Evolutionary conservation across 495 filamentous ascomycete species (phyloP).

Genomic region (Tirmania nivea): DNA sequence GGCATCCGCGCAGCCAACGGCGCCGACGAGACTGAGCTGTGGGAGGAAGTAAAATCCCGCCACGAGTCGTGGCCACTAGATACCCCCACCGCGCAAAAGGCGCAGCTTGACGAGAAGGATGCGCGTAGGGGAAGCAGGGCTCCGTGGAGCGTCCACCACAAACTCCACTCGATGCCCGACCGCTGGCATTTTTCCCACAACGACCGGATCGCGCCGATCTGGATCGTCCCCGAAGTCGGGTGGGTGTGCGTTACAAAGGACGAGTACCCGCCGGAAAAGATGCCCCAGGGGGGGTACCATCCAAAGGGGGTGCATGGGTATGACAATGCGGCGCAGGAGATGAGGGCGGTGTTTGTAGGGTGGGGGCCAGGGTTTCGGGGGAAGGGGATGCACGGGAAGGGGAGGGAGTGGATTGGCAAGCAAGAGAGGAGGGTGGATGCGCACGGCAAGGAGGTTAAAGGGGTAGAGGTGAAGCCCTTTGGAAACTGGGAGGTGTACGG

Average conservation of each 20-base stretch:
- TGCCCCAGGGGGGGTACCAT: slow-evolving; percentile 43
- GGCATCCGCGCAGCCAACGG: slow-evolving; percentile 57
- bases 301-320: slow-evolving; percentile 74
- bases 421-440: not conserved
- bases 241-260: slow-evolving; percentile 68
- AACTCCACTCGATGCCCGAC: slow-evolving; percentile 61
- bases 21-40: slow-evolving; percentile 34
- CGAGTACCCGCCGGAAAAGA: slow-evolving; percentile 49
- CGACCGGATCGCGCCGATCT: slow-evolving; percentile 71
- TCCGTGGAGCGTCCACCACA: slow-evolving; percentile 64
- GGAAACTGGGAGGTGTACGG: slow-evolving; percentile 94
- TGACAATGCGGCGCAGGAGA: slow-evolving; percentile 70
- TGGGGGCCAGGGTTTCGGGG: slow-evolving; percentile 53
- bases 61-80: slow-evolving; percentile 10
- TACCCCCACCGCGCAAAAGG: not conserved
- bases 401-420: slow-evolving; percentile 2
- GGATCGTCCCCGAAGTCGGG: slow-evolving; percentile 75
- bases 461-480: slow-evolving; percentile 18
- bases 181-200: slow-evolving; percentile 74
- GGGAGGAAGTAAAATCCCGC: slow-evolving; percentile 26
- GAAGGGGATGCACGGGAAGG: slow-evolving; percentile 2
- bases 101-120: not conserved
- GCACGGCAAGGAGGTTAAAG: slow-evolving; percentile 1
- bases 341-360: slow-evolving; percentile 82
- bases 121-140: slow-evolving; percentile 10